These are phyloP conservation scores for Backusella westeae DNA, from an alignment of 192 early-diverging fungal species.

Conservation along the genomic window DNA sequence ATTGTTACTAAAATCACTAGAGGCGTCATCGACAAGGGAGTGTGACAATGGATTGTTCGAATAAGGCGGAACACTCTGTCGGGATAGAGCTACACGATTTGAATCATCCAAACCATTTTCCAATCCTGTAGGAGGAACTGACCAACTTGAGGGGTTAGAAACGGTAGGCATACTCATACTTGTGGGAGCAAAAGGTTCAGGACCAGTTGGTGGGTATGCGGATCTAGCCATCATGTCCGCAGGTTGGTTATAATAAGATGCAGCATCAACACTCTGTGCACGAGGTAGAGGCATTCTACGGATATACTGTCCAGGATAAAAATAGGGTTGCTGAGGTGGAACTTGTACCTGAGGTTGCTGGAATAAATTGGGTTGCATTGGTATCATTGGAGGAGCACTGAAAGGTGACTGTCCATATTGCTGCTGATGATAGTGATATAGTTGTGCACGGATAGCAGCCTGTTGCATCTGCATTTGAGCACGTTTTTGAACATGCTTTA, in stretches of 20 bases:
- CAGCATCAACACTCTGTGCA: slow-evolving; percentile 9
- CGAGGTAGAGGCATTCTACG: neutral
- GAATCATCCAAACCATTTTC: neutral
- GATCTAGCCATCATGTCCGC: neutral
- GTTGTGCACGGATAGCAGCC: slow-evolving; percentile 26
- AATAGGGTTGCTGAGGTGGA: neutral
- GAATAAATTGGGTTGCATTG: neutral
- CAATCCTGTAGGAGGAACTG: neutral
- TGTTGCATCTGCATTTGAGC: slow-evolving; percentile 34
- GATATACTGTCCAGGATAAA: neutral
- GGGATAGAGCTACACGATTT: neutral
- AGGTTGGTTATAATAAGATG: neutral
- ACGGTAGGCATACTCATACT: neutral
- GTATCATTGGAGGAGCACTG: slow-evolving; percentile 9
- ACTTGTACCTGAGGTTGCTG: neutral
- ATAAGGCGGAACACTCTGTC: slow-evolving; percentile 12
- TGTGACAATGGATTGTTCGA: neutral
- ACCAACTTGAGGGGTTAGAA: neutral
- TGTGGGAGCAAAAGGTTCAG: neutral
- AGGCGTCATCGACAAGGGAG: neutral
- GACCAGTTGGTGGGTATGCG: neutral
- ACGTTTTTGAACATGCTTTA: slow-evolving; percentile 33
- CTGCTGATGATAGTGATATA: slow-evolving; percentile 31
- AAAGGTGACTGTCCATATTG: slow-evolving; percentile 7
- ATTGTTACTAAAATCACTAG: neutral